phyloP scores from a whole-genome alignment of 768 basidiomycete genomes.

The Agaricus subrufescens region DNA sequence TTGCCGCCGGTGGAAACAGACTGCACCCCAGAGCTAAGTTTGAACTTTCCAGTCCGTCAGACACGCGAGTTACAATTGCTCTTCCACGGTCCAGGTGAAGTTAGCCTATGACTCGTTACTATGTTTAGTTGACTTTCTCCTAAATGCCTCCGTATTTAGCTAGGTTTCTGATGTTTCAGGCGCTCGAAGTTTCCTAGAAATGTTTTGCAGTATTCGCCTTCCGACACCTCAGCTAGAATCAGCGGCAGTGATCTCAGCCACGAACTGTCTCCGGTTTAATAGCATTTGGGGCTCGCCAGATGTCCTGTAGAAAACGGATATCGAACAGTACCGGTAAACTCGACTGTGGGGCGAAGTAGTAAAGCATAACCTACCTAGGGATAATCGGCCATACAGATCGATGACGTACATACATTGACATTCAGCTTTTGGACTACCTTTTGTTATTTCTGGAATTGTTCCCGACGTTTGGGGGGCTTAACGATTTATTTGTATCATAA shows the following conservation, averaged over 20 bases:
- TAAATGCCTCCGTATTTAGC: conserved; percentile 32
- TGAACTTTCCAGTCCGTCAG: conserved; percentile 71
- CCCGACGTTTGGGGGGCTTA: conserved; percentile 53
- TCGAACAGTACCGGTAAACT: conserved; percentile 58
- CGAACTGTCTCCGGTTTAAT: conserved; percentile 38
- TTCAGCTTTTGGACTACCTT: conserved; percentile 73
- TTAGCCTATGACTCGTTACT: neutral
- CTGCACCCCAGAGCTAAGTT: conserved; percentile 65
- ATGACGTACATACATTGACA: conserved; percentile 60
- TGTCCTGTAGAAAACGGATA: conserved; percentile 53
- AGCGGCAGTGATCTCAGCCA: conserved; percentile 64
- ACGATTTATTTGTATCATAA: conserved; percentile 52
- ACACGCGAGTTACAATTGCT: conserved; percentile 81
- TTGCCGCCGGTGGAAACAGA: conserved; percentile 57
- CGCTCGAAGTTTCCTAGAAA: conserved; percentile 79
- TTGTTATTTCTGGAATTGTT: conserved; percentile 73
- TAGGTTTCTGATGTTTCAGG: conserved; percentile 51
- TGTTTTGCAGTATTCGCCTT: conserved; percentile 59
- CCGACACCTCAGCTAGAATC: conserved; percentile 76
- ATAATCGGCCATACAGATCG: neutral
- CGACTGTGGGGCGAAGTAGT: conserved; percentile 40
- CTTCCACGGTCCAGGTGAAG: conserved; percentile 54
- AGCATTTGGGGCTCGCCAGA: conserved; percentile 50
- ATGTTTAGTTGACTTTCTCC: conserved; percentile 32
- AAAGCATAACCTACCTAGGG: neutral